A percentile compares a stretch with the other conserved stretches of the same genome.
These are phyloP conservation scores for Backusella sp. DNA, from an alignment of 192 early-diverging fungal species.

Conservation along the genomic window DNA sequence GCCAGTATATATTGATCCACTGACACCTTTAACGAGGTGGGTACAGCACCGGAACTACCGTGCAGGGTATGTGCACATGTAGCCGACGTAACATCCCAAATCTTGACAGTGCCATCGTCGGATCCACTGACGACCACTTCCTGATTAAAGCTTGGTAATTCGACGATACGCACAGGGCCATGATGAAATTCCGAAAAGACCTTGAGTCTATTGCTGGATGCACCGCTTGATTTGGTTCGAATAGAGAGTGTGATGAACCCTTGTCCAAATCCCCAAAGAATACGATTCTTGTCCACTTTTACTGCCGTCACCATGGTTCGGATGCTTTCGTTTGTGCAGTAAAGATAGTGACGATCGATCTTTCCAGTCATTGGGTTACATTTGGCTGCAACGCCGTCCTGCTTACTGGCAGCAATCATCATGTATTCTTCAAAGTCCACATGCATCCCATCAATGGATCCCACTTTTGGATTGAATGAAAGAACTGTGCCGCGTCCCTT, in stretches of 20 bases:
- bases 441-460: constrained; percentile 46
- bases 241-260: constrained; percentile 55
- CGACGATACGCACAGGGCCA: constrained; percentile 46
- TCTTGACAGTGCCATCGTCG: constrained; percentile 45
- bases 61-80: constrained; percentile 36
- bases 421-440: constrained; percentile 49
- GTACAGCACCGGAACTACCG: not conserved
- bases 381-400: constrained; percentile 52
- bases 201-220: constrained; percentile 32
- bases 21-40: not conserved
- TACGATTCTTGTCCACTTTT: constrained; percentile 57
- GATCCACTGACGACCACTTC: constrained; percentile 48
- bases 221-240: constrained; percentile 34
- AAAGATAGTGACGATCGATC: constrained; percentile 56
- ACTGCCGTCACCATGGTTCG: constrained; percentile 41
- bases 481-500: constrained; percentile 45
- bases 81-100: constrained; percentile 48
- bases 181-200: constrained; percentile 54
- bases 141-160: constrained; percentile 7
- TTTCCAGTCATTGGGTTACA: constrained; percentile 60
- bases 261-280: constrained; percentile 54
- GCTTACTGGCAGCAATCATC: constrained; percentile 51
- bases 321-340: constrained; percentile 41
- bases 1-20: constrained; percentile 28
- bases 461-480: constrained; percentile 58